A percentile compares a stretch with the other conserved stretches of the same genome.
phyloP scores from a whole-genome alignment of 768 basidiomycete species.

The Russula sp. region DNA sequence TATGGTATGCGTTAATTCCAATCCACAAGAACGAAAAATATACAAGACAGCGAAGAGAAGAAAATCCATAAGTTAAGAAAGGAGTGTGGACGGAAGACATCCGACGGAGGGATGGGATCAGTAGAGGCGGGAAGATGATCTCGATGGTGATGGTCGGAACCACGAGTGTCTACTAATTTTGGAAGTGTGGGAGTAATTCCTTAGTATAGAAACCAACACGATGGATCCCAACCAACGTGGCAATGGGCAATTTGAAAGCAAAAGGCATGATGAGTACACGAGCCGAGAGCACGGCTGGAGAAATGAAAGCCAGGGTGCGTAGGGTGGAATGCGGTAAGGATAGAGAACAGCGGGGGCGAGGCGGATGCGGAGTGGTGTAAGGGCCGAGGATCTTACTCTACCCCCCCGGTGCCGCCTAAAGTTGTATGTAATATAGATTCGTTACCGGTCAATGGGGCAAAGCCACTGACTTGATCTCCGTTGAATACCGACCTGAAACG shows the following conservation, averaged over 20 bases:
- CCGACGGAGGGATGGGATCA: slow-evolving; percentile 2
- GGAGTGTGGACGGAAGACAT: not conserved
- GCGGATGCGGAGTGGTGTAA: too few species aligned
- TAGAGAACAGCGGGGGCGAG: not conserved
- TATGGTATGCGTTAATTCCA: slow-evolving; percentile 11
- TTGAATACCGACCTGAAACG: not conserved
- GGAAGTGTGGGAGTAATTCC: slow-evolving; percentile 2
- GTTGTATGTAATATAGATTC: too few species aligned
- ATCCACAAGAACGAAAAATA: not conserved
- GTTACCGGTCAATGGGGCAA: slow-evolving; percentile 2
- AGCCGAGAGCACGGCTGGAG: not conserved
- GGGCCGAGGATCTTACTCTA: too few species aligned
- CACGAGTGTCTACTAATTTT: slow-evolving; percentile 7
- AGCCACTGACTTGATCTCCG: not conserved
- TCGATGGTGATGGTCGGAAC: slow-evolving; percentile 15
- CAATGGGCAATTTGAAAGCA: not conserved
- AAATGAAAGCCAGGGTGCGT: too few species aligned
- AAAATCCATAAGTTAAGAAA: slow-evolving; percentile 1
- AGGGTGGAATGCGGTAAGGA: too few species aligned
- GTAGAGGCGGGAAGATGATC: not conserved
- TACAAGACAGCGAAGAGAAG: not conserved
- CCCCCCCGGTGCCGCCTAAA: too few species aligned
- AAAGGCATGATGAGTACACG: not conserved
- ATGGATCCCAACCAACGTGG: slow-evolving; percentile 10
- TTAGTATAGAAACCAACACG: not conserved